Base-by-base conservation (phyloP, 306 rosid species). In the Bauhinia variegata region DNA sequence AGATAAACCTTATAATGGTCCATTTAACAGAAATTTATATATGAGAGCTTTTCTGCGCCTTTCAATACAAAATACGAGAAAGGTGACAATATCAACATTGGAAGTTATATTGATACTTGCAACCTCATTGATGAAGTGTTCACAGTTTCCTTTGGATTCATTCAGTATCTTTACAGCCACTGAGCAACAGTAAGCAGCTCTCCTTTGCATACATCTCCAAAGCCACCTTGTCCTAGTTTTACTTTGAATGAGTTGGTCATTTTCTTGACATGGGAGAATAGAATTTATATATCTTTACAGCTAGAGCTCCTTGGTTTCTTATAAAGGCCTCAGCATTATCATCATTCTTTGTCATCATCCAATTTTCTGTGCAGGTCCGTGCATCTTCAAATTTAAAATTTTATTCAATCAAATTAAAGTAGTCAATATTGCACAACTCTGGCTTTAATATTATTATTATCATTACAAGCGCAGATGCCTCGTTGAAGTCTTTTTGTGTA, bases 21-120 rank as follows among this genome's bases (percentile, higher is more conserved):
- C 82, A 53, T 78, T 78, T n/a, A 75, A 37, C 82, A 72, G 51
- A 33, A 71, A 78, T 54, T 78, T 78, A 2, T 78, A 78, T 4
- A 78, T 67, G 30, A 78, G 74, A 1, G 78, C 78, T 37, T 54
- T 78, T n/a, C 38, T 72, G 3, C 12, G 30, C 7, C 75, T 71
- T 53, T 72, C 67, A 8, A 72, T 11, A 30, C 78, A 78, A 38
- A 72, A 78, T 5, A 78, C 82, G 7, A 59, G 44, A 49, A 78
- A 67, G 13, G 69, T 44, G 53, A 72, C 78, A 28, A 71, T 38
- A 37, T 78, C 72, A 2, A 78, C 70, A 17, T 78, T 78, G 0
- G 74, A 78, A 51, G 82, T 78, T 62, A 71, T 67, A 7, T 75
- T 46, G 14, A 78, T 78, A 66, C 75, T 72, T 1, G 68, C 54